Evolutionary conservation across 2,329 filamentous ascomycete species (phyloP), one percentile per base, ranked within the genome.

Genomic region (Epichloe aotearoae): DNA sequence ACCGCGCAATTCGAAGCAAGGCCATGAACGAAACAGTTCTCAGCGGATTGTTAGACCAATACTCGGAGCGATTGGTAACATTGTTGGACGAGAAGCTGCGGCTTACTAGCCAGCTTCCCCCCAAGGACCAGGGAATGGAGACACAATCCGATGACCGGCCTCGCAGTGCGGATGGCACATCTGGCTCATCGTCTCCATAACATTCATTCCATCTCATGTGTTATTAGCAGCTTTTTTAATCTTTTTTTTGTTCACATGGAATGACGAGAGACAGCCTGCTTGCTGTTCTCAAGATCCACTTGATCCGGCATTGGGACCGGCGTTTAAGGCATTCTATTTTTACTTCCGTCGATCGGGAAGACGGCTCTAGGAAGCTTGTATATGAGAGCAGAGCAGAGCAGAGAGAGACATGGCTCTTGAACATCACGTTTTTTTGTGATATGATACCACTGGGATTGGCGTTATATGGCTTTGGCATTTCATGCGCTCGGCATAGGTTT

Each of bases 1-100:
- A 80, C 50, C 69, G 77, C 36, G 74, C 73, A 5, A 76, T 73
- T 52, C 68, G 77, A 55, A 77, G 71, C 62, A 69, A 73, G 61
- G 67, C 71, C 1, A 71, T 81, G 62, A 78, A 74, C 55, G 80
- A 82, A 59, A 75, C 73, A 17, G 70, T 78, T 46, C 67, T 85
- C 36, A 77, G 73, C 40, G 82, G 81, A 47, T 67, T 89, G 43
- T 69, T 90, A 7, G 86, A 88, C 57, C 80, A 87, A 65, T 88
- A 88, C 59, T 86, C 83, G 2, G 83, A 88, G 59, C 75, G 81
- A 53, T 69, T 90, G 46, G 79, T 88, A 5, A 79, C 73, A 44
- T 73, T 88, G 65, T 72, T 90, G 43, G 84, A 89, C 56, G 82
- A 88, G 64, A 86, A 84, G 63, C 73, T 88, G 47, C 69, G 74